phyloP scores from a whole-genome alignment of 2,329 filamentous ascomycete species.

The Phialophora expanda region DNA sequence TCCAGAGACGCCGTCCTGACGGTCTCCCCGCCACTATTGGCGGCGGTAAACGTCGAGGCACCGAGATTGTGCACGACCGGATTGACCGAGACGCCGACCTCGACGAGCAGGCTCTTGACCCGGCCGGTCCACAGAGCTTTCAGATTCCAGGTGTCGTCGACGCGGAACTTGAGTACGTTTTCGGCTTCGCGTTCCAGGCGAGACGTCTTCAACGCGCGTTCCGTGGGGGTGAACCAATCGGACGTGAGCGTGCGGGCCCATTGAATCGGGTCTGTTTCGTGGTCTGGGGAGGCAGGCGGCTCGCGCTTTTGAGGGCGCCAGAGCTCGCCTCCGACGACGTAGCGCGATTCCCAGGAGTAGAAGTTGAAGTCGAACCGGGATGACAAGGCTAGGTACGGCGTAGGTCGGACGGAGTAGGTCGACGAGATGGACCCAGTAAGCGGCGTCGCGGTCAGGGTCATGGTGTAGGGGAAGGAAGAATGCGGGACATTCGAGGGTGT shows the following conservation, averaged over 20 bases:
- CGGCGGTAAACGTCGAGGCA: neutral
- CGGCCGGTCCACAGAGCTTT: conserved; percentile 91
- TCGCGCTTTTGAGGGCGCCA: conserved; percentile 67
- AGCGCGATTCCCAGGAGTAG: conserved; percentile 95
- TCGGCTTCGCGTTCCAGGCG: conserved; percentile 72
- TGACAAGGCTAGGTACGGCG: conserved; percentile 79
- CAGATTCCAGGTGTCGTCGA: conserved; percentile 86
- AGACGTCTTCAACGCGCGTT: conserved; percentile 49
- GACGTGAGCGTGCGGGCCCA: conserved; percentile 52
- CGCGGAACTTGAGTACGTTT: conserved; percentile 84
- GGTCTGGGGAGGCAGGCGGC: neutral
- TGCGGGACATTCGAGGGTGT: conserved; percentile 45
- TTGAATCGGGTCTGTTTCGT: conserved; percentile 47
- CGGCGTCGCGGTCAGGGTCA: conserved; percentile 90
- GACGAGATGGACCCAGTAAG: conserved; percentile 92
- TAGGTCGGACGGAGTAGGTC: conserved; percentile 88
- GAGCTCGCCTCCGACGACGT: conserved; percentile 88
- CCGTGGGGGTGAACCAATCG: conserved; percentile 41
- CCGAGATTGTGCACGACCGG: conserved; percentile 40
- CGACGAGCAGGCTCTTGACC: conserved; percentile 90
- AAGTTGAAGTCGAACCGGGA: conserved; percentile 96
- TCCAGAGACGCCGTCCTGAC: neutral
- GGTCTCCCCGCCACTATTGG: neutral
- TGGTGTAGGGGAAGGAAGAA: conserved; percentile 86
- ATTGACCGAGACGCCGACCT: conserved; percentile 84